phyloP scores from a whole-genome alignment of 192 early-diverging fungal species.

The Diversispora eburnea region DNA sequence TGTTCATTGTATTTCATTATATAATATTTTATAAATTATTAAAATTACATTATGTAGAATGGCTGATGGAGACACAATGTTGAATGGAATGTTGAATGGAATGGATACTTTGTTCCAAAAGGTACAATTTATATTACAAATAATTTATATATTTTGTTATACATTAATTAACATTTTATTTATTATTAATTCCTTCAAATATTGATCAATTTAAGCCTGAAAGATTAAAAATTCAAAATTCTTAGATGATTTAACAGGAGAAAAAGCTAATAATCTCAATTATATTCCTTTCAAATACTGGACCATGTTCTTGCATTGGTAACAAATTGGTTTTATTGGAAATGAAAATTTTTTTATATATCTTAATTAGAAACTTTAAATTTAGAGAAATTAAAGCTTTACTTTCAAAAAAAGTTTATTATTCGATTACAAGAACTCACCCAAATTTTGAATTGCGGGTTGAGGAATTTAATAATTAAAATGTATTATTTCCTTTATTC shows the following conservation, averaged over 20 bases:
- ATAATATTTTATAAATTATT: not conserved
- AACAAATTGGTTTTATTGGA: constrained; percentile 55
- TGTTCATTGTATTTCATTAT: too few species aligned
- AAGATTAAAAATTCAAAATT: constrained; percentile 41
- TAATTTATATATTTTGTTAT: not conserved
- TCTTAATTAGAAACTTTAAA: constrained; percentile 15
- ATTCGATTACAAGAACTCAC: too few species aligned
- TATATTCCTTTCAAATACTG: constrained; percentile 48
- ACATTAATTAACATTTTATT: not conserved
- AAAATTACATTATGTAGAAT: not conserved
- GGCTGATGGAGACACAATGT: not conserved
- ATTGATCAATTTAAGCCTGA: constrained; percentile 50
- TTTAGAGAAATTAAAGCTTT: constrained; percentile 14
- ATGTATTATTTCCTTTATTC: too few species aligned
- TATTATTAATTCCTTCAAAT: constrained; percentile 44
- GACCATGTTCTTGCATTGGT: constrained; percentile 55
- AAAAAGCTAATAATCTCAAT: constrained; percentile 20
- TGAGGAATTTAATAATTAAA: too few species aligned
- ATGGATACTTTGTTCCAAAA: constrained; percentile 49
- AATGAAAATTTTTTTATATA: constrained; percentile 47
- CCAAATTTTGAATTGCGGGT: too few species aligned
- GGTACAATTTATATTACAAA: constrained; percentile 29
- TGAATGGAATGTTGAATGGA: constrained; percentile 36
- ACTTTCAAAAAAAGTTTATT: not conserved
- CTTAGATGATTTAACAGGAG: constrained; percentile 12